These are phyloP conservation scores for Apiosordaria backusii DNA, from an alignment of 495 filamentous ascomycete genomes.

Conservation along the genomic window DNA sequence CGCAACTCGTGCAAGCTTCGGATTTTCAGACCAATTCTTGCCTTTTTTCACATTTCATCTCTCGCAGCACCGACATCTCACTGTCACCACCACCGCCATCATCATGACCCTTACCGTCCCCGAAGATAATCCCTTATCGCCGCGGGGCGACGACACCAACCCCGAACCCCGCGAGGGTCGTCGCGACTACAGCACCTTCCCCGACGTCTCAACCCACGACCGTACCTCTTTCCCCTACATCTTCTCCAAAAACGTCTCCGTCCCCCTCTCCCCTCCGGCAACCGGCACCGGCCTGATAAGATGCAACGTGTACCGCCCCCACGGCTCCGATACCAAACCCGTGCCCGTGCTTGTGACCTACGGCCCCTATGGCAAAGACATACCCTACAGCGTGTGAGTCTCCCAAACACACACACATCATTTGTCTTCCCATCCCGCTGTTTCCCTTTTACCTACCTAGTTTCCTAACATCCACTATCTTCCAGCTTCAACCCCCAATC, in stretches of 20 bases:
- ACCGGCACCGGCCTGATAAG: conserved; percentile 13
- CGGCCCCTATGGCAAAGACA: conserved; percentile 66
- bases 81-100: too few species aligned
- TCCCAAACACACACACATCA: not conserved
- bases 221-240: conserved; percentile 16
- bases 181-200: not conserved
- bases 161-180: too few species aligned
- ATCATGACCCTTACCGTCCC: not conserved
- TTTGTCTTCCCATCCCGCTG: not conserved
- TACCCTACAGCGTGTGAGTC: conserved; percentile 39
- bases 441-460: too few species aligned
- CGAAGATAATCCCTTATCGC: not conserved
- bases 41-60: too few species aligned
- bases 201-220: not conserved
- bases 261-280: conserved; percentile 19
- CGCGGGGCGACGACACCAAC: not conserved
- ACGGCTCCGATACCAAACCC: conserved; percentile 19
- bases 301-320: conserved; percentile 22
- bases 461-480: not conserved
- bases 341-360: conserved; percentile 54
- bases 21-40: too few species aligned
- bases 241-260: conserved; percentile 38
- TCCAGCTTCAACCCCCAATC: conserved; percentile 41
- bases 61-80: too few species aligned
- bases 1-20: too few species aligned